Base-by-base conservation (phyloP, 352 stramenopile genomes). In the Phytophthora pluvialis region DNA sequence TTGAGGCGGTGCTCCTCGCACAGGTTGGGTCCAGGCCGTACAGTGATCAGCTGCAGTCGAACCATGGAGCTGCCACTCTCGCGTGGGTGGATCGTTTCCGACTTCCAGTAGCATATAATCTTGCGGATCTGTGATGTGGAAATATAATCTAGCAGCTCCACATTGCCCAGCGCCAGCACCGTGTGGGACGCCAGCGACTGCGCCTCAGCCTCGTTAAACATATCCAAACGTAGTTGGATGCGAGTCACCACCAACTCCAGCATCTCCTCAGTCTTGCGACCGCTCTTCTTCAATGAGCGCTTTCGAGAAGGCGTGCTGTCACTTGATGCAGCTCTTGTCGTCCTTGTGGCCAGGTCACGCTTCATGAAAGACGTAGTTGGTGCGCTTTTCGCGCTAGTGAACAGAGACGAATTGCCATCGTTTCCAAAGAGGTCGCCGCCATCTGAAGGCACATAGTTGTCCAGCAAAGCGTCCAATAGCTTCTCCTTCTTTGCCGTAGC, bases 91-190 rank as follows among this genome's bases (percentile, higher is more conserved):
- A 75, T 88, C 13, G 78, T 77, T 36, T 95, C 88, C 0, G 83
- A 94, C 64, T 96, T 96, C 88, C 88, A 96, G 66, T 96, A 94
- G 70, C 86, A 96, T 26, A 96, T 83, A 33, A 96, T 90, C 67
- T 95, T 96, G 42, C 88, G 85, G 58, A 96, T 96, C 67, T 95
- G 86, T 0, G 88, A 96, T 0, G 88, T 96, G 3, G 86, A 95
- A 60, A 96, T 96, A 65, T 94, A 96, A 56, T 96, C 88, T 39
- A 96, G 60, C 36, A 96, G 81, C 54, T 95, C 88, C 26, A 96
- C 56, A 58, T 96, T 87, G 7, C 87, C 83, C 18, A 96, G 52
- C 5, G 87, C 86, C 5, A 95, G 39, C 25, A 95, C 86, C 0
- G 75, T 81, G 55, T 91, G 92, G 10, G 83, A 92, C 4, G 86